Evolutionary conservation across 129 eudicot genomes (phyloP).

Genomic region (Artemisia annua): DNA sequence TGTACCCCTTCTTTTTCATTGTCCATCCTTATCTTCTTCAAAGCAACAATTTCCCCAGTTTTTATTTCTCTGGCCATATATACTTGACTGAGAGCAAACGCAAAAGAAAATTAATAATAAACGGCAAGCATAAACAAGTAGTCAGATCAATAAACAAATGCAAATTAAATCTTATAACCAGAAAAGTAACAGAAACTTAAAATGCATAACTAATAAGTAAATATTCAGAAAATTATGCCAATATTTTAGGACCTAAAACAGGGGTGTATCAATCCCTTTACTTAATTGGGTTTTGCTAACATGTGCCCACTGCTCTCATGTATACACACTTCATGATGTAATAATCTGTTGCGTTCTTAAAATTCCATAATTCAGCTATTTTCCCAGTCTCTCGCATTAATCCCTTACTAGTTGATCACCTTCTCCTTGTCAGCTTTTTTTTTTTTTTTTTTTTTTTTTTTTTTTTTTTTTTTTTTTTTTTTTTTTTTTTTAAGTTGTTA

Average conservation of each 20-base stretch:
- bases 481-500: not conserved
- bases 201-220: not conserved
- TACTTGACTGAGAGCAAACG: constrained; percentile 48
- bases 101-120: not conserved
- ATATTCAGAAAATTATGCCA: not conserved
- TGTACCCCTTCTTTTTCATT: constrained; percentile 60
- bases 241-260: not conserved
- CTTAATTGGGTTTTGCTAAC: too few relatives aligned
- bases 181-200: constrained; percentile 2
- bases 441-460: not conserved
- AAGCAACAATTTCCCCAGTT: constrained; percentile 67
- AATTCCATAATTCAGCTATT: too few relatives aligned
- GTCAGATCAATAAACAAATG: constrained; percentile 14
- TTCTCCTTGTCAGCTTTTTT: not conserved
- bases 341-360: too few relatives aligned
- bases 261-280: too few relatives aligned
- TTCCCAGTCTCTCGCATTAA: not conserved
- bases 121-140: not conserved
- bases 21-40: constrained; percentile 69
- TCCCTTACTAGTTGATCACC: constrained; percentile 4
- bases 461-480: not conserved
- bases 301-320: too few relatives aligned
- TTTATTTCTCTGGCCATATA: constrained; percentile 62
- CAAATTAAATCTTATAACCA: not conserved
- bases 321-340: too few relatives aligned